Evolutionary conservation across 805 yeast species (phyloP), one percentile per base, ranked within the genome.

Genomic region (Cyberlindnera xishuangbannaensis): DNA sequence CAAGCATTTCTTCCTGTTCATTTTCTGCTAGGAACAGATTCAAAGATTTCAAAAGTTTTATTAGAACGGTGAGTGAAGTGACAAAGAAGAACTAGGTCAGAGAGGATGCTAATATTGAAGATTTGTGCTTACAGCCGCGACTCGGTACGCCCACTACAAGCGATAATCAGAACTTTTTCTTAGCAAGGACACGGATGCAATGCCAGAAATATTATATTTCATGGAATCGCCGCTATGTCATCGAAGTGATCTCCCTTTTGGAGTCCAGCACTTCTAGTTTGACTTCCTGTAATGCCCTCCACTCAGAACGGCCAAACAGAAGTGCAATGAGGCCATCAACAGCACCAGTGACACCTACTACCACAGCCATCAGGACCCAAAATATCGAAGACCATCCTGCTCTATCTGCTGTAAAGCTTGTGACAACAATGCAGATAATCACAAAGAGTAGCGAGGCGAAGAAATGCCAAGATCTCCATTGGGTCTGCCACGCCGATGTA

Each of bases 231-330:
- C n/a, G n/a, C n/a, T 17, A 29, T 7, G 15, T 7, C 23, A 16
- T n/a, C 23, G 18, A 27, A 12, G 34, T 27, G 5, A 35, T 23
- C 3, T 33, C 15, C 20, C 35, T 26, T 28, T 36, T 41, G 12
- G 44, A 27, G 43, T 66, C 70, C 2, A 36, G n/a, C 2, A 87
- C 83, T 53, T 90, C 94, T 44, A 67, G 56, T 38, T 71, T 70
- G 5, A 86, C 86, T 58, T 90, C 97, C 16, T 59, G 61, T 30
- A 92, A 58, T 1, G 88, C 90, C 29, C 97, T 64, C 32, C 64
- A 55, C 53, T 92, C 98, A n/a, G 75, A 68, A 21, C 86, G 65
- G 1, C 95, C 94, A 52, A 88, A 90, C 19, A 86, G 51, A 36
- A 67, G 71, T 25, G 90, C 88, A 28, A 92, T 82, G 35, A 84